Base-by-base conservation (phyloP, 768 basidiomycete species). In the Mycena galopus region DNA sequence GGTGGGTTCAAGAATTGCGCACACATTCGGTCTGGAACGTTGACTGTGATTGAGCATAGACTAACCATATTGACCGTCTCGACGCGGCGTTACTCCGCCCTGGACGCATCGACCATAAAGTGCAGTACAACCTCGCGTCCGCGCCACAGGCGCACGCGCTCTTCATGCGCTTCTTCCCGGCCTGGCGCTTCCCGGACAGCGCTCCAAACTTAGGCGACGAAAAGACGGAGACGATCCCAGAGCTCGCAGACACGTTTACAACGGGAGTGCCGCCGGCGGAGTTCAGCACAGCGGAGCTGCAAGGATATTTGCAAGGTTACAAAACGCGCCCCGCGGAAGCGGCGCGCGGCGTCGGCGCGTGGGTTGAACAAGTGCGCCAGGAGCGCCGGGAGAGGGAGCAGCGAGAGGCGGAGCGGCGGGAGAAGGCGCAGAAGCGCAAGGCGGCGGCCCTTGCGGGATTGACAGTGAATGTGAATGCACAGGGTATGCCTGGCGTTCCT, bases 201-300 rank as follows among this genome's bases (percentile, higher is more conserved):
- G 62, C 17, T 25, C 39, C 29, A 14, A 42, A 14, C 23, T n/a
- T 3, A 19, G 14, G 5, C 16, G 57, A 62, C 37, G 16, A 37
- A 25, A 25, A 50, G 25, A 23, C 11, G 4, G 30, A 29, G 25
- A 25, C 56, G 17, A 59, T 71, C 55, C 21, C 19, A 3, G n/a
- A 8, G 30, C 65, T 82, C 29, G 82, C 84, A 1, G 71, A 73
- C 8, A 19, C 56, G 2, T 87, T 87, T 70, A 79, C 81, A 0
- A 65, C 72, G 9, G 60, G 35, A 29, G 72, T 88, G 11, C 85
- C 86, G 0, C 74, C 81, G 23, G 65, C 78, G 60, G 78, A 79
- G 68, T 83, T 87, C 73, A 82, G 83, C 55, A 81, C 84, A 3
- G 86, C 87, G 6, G 84, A 86, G 53, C 79, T 88, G 6, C 86